Base-by-base conservation (phyloP, 768 basidiomycete species). In the Lentinula edodes region DNA sequence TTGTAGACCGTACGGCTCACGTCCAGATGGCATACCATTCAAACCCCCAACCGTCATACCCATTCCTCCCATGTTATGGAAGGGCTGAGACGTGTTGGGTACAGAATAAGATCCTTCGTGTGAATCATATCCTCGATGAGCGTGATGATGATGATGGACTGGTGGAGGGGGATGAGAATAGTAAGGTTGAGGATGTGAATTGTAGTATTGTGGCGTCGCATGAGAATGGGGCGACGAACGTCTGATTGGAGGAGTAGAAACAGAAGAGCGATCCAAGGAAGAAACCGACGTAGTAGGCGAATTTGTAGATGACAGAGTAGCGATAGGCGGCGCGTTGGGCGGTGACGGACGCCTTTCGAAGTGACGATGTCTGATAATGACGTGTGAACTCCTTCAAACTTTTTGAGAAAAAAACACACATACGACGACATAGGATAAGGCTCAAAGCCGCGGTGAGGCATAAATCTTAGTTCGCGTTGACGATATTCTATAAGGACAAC, bases 231-330 rank as follows among this genome's bases (percentile, higher is more conserved):
- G 51, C 20, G 59, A 51, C 23, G 59, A 18, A 18, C 50, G 48
- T 39, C 59, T 23, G 28, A 52, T 60, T 23, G 59, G 59, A 39
- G 59, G 59, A 35, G 59, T 60, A 42, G 59, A 60, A 9, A 60
- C 59, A 16, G 59, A 60, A 18, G 59, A 60, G n/a, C 59, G 59
- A 32, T 60, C 59, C n/a, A 60, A 41, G 15, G 59, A 60, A 28
- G 59, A 35, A 15, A 52, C 59, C 2, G 59, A 60, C 13, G 51
- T 50, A 42, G 59, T 52, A 13, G 59, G 59, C 13, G 59, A 60
- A 16, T 60, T 51, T 12, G 58, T 59, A 36, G 59, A 52, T 23
- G 59, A 52, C 20, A 60, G 12, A 13, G 59, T 60, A 41, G 59
- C 59, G n/a, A 60, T 60, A 5, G 59, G 59, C 9, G 59, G 59